Percentiles rank a stretch among this genome's conserved stretches.
phyloP scores from a whole-genome alignment of 2,329 filamentous ascomycete species.

The Calycina herbarum region DNA sequence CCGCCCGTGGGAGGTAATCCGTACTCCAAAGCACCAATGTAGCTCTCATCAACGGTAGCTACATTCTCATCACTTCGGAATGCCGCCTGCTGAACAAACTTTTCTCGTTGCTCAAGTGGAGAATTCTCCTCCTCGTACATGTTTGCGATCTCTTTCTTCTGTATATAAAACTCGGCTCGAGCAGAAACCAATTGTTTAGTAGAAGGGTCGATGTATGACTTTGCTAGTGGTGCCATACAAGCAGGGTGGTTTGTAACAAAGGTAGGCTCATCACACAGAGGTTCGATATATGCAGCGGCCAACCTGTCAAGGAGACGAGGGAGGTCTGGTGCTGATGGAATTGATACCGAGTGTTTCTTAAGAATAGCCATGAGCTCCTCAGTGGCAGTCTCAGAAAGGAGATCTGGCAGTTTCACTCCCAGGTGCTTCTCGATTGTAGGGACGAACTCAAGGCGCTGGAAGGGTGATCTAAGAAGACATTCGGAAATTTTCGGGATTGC shows the following conservation, averaged over 20 bases:
- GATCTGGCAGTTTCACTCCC: constrained; percentile 43
- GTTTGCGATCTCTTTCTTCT: constrained; percentile 82
- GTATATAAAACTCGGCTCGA: constrained; percentile 81
- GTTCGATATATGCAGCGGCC: constrained; percentile 74
- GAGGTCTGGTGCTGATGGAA: constrained; percentile 55
- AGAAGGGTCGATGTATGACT: constrained; percentile 74
- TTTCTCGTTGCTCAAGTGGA: constrained; percentile 79
- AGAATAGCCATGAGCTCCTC: constrained; percentile 59
- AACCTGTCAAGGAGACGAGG: constrained; percentile 80
- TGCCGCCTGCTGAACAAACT: constrained; percentile 66
- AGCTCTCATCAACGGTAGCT: constrained; percentile 60
- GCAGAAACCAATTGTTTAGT: constrained; percentile 75
- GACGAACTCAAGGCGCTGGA: constrained; percentile 76
- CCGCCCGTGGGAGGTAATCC: constrained; percentile 94
- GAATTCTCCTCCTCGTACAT: constrained; percentile 99
- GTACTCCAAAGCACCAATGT: constrained; percentile 80
- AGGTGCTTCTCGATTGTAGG: constrained; percentile 72
- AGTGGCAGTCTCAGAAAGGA: constrained; percentile 52
- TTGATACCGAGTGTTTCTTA: constrained; percentile 45
- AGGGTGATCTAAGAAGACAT: constrained; percentile 52
- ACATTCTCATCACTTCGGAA: constrained; percentile 40
- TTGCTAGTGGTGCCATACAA: constrained; percentile 86
- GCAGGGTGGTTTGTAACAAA: constrained; percentile 91
- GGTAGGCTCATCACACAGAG: constrained; percentile 68
- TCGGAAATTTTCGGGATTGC: constrained; percentile 51